Evolutionary conservation across 257 asterid genomes (phyloP).

Genomic region (Solanum ahanhuiri): DNA sequence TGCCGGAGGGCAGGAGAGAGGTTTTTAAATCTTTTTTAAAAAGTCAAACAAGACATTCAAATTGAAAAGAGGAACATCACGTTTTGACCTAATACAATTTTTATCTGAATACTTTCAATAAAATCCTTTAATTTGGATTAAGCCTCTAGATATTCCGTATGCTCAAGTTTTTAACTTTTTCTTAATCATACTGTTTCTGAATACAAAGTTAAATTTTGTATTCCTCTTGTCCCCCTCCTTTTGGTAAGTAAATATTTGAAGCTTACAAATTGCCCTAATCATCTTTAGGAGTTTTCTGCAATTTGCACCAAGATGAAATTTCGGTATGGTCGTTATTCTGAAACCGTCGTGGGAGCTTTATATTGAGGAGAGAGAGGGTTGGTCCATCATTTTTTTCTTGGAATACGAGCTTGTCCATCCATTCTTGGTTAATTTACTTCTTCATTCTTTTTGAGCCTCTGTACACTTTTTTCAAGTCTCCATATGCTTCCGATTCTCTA

Average conservation of each 20-base stretch:
- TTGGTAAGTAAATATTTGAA: background rate
- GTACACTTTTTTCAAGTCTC: background rate
- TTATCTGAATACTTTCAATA: background rate
- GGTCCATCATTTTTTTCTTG: background rate
- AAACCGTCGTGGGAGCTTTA: background rate
- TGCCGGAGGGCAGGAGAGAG: background rate
- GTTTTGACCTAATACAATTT: background rate
- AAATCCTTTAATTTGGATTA: background rate
- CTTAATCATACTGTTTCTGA: background rate
- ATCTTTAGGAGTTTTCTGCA: background rate
- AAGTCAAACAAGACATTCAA: background rate
- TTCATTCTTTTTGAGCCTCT: background rate
- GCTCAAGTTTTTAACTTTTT: background rate
- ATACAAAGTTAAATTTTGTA: background rate
- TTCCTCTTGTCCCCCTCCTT: background rate
- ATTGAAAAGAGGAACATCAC: background rate
- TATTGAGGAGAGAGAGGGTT: background rate
- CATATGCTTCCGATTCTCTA: background rate
- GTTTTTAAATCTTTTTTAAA: background rate
- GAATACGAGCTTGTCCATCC: background rate
- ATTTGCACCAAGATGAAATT: background rate
- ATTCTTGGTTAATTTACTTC: background rate
- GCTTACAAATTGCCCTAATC: background rate
- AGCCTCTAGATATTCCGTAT: background rate
- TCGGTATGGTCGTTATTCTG: background rate